Base-by-base conservation (phyloP, 768 basidiomycete species). In the Amanita subjunquillea region DNA sequence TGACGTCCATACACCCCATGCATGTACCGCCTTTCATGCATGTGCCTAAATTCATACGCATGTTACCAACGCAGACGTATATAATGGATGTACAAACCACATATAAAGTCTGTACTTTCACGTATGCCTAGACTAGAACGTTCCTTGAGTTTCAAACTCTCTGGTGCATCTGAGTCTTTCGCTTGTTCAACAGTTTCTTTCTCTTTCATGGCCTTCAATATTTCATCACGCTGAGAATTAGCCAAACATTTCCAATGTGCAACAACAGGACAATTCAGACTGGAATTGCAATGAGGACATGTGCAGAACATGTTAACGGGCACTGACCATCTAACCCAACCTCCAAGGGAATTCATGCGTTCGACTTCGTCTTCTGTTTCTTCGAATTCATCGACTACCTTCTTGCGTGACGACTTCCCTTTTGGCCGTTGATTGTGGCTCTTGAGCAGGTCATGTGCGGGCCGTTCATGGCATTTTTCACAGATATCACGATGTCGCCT, bases 311-410 rank as follows among this genome's bases (percentile, higher is more conserved):
- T 36, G 20, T 25, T 15, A 20, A 17, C 46, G 15, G 10, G 51
- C 12, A 67, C 76, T 52, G 63, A 88, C 88, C 90, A 93, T 67
- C 80, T 76, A 56, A 91, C 80, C 90, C 90, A 93, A 25, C 90
- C 90, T 10, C 90, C 90, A 43, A 85, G 67, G 6, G 64, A 62
- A 10, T 56, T 66, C 8, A 80, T 66, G 45, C 67, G 70, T 36
- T 79, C 77, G 36, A 73, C 68, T 40, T 84, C 82, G 29, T 79
- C 74, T 17, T 77, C 79, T 7, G 69, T 70, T 41, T 73, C 72
- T 47, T 80, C 83, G 39, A 75, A 73, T 32, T 77, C 73, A 51
- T 75, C 77, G n/a, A 74, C 72, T 22, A 67, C 70, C 56, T 67
- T 73, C 62, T 67, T 76, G 48, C 65, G 70, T 44, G 67, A 72